Conservation (phyloP, 1,139 yeast genomes). For the Kurtzmaniella quercitrusa region DNA sequence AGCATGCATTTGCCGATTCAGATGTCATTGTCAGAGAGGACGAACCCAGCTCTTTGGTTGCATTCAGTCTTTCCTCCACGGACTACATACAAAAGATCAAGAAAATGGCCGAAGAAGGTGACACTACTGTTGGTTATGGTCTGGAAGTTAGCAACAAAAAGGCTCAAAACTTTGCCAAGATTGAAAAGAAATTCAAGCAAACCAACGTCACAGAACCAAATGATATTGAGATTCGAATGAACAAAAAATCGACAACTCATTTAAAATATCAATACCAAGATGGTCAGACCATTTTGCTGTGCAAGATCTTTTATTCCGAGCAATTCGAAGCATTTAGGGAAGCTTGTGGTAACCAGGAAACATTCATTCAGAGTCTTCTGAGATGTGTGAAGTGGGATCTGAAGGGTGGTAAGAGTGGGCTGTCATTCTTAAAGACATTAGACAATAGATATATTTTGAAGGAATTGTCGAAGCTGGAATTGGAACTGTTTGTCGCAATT, state of each 20-base stretch:
- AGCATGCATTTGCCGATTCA: slow-evolving; percentile 91
- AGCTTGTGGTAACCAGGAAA: slow-evolving; percentile 74
- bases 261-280: slow-evolving; percentile 88
- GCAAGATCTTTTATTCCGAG: slow-evolving; percentile 92
- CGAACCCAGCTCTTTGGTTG: slow-evolving; percentile 92
- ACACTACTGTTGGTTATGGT: slow-evolving; percentile 14
- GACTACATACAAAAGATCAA: slow-evolving; percentile 72
- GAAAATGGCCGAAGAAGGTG: slow-evolving; percentile 27
- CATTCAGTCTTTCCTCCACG: slow-evolving; percentile 81
- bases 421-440: slow-evolving; percentile 85
- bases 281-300: slow-evolving; percentile 76
- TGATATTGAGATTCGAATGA: slow-evolving; percentile 62
- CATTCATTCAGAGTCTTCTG: slow-evolving; percentile 83
- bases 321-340: slow-evolving; percentile 92
- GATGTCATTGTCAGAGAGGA: slow-evolving; percentile 94
- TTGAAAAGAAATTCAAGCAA: slow-evolving; percentile 44
- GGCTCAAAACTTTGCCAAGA: slow-evolving; percentile 34
- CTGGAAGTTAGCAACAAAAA: slow-evolving; percentile 27
- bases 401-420: slow-evolving; percentile 94
- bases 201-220: slow-evolving; percentile 19
- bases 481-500: slow-evolving; percentile 90
- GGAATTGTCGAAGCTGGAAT: slow-evolving; percentile 81
- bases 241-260: slow-evolving; percentile 83
- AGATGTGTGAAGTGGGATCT: slow-evolving; percentile 96
- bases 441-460: slow-evolving; percentile 90